Base-by-base conservation (phyloP, 805 yeast genomes). In the Metschnikowia lochheadii region DNA sequence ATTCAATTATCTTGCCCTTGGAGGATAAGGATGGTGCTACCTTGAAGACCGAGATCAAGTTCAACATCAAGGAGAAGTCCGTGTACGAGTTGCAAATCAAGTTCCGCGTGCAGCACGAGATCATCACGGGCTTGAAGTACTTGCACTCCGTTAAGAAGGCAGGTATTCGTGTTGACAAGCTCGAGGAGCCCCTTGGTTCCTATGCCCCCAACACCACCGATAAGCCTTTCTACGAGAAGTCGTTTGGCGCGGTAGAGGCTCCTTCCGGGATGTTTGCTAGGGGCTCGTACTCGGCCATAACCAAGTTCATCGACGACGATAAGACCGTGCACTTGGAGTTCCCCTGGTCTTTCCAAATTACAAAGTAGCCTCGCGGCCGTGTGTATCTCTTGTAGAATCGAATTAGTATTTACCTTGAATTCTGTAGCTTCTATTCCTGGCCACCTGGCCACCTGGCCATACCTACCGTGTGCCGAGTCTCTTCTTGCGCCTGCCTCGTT, bases 231-330 rank as follows among this genome's bases (percentile, higher is more conserved):
- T 90, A 87, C 64, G 88, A 82, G 57, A 69, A 69, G 77, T 76
- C 49, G 66, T 79, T 60, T 62, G 62, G 67, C 38, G 77, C 71
- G 46, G 90, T 87, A 52, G 96, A 89, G 67, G 97, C 97, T 5
- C 97, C 97, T 35, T 78, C 89, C 42, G 97, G 97, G 1, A 67
- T 91, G 66, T 68, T 91, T 56, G 96, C 94, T 3, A 81, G 97
- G 68, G 97, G 97, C 37, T 77, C 81, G 44, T 91, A 89, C 71
- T 79, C 84, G 40, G 96, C 96, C 6, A 76, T 79, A 34, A 84
- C 95, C 14, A 87, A 85, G 67, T 89, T 90, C 62, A 76, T 87
- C 41, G 97, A 91, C 62, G 97, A 90, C 67, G 97, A 91, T 66
- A 83, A 85, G 59, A 78, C 74, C 20, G 78, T 77, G 46, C 95